These are phyloP conservation scores for Termitomyces sp. DNA, from an alignment of 768 basidiomycete genomes.

Conservation along the genomic window DNA sequence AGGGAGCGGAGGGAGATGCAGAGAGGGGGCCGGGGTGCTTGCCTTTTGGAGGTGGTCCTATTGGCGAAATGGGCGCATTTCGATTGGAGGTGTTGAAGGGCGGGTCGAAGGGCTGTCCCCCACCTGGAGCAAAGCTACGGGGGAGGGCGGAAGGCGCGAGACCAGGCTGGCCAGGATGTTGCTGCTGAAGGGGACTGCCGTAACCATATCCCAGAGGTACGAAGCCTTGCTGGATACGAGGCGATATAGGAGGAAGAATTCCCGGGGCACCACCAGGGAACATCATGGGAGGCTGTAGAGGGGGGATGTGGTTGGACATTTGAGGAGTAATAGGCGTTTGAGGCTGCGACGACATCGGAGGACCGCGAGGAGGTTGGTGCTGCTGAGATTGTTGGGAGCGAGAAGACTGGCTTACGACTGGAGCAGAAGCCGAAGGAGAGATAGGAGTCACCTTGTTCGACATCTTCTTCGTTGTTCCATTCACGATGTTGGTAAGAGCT, in stretches of 20 bases:
- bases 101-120: slow-evolving; percentile 48
- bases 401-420: slow-evolving; percentile 24
- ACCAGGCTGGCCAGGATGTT: slow-evolving; percentile 26
- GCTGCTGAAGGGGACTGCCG: slow-evolving; percentile 33
- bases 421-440: slow-evolving; percentile 18
- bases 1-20: slow-evolving; percentile 28
- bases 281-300: slow-evolving; percentile 37
- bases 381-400: slow-evolving; percentile 28
- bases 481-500: slow-evolving; percentile 32
- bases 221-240: slow-evolving; percentile 47
- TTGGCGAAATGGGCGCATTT: slow-evolving; percentile 35
- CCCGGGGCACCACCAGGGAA: slow-evolving; percentile 34
- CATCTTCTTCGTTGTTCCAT: slow-evolving; percentile 56
- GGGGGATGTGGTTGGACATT: slow-evolving; percentile 37
- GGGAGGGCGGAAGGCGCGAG: slow-evolving; percentile 52
- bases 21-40: slow-evolving; percentile 28
- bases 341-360: slow-evolving; percentile 38
- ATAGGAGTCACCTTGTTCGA: slow-evolving; percentile 40
- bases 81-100: slow-evolving; percentile 35
- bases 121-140: slow-evolving; percentile 42
- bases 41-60: slow-evolving; percentile 50
- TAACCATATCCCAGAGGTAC: slow-evolving; percentile 52
- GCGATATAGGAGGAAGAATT: slow-evolving; percentile 46
- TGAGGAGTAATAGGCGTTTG: slow-evolving; percentile 46
- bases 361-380: slow-evolving; percentile 25